Percentiles rank a stretch among this genome's conserved stretches.
Evolutionary conservation across 2,329 filamentous ascomycete genomes (phyloP).

Genomic region (Verruconis gallopava): DNA sequence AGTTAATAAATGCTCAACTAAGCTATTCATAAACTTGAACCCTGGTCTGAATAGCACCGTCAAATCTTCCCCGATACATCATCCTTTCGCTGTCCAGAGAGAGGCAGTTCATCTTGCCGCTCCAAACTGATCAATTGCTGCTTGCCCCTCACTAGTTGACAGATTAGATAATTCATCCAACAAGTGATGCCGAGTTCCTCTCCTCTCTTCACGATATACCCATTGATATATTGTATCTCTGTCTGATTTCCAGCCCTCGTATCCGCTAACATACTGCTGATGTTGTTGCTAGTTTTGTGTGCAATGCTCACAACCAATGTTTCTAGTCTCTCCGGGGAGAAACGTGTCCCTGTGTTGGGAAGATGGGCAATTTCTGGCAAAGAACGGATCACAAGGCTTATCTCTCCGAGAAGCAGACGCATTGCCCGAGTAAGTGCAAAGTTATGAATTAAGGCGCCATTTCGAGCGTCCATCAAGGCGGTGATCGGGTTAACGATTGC

Average conservation of each 20-base stretch:
- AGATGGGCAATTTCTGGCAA: constrained; percentile 61
- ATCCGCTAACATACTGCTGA: constrained; percentile 56
- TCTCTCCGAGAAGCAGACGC: constrained; percentile 60
- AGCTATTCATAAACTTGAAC: no score
- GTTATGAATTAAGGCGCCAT: constrained; percentile 58
- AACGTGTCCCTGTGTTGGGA: constrained; percentile 46
- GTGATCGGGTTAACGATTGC: constrained; percentile 72
- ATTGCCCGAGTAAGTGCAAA: constrained; percentile 52
- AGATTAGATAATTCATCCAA: constrained; percentile 58
- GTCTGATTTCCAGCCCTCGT: constrained; percentile 49
- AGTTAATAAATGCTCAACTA: no score
- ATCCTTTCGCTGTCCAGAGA: no score
- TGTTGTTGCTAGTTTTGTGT: constrained; percentile 40
- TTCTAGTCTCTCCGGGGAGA: constrained; percentile 48
- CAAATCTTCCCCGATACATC: no score
- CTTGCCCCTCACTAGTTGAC: constrained; percentile 62
- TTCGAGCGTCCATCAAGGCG: constrained; percentile 62
- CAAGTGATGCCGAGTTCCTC: constrained; percentile 59
- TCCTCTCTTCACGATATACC: constrained; percentile 68
- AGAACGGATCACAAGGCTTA: constrained; percentile 53
- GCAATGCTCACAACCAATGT: constrained; percentile 44
- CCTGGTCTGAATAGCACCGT: no score
- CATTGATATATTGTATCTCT: constrained; percentile 77
- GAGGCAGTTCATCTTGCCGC: constrained; percentile 26
- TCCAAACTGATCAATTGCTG: constrained; percentile 33